Evolutionary conservation across 208 protist genomes (phyloP).

Genomic region (Borovskyia barvae): DNA sequence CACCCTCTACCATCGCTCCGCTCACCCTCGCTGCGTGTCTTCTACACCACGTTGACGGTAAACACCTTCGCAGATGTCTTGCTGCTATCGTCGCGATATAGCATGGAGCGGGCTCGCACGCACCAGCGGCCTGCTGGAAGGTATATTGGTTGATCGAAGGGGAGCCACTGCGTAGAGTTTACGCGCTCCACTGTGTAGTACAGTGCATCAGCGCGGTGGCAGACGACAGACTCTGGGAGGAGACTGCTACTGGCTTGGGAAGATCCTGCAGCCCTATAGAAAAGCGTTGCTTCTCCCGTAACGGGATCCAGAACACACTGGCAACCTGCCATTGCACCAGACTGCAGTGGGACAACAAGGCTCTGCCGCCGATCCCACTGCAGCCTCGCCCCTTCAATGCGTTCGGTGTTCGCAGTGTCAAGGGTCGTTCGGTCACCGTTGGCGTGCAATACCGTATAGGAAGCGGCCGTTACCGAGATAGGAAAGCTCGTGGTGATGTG

Average conservation of each 20-base stretch:
- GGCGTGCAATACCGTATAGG: slow-evolving; percentile 28
- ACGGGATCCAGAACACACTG: slow-evolving; percentile 21
- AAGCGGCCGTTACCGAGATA: slow-evolving; percentile 40
- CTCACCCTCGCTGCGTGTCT: no score
- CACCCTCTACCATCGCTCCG: no score
- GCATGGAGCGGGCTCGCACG: slow-evolving; percentile 50
- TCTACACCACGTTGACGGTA: slow-evolving; percentile 49
- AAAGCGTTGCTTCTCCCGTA: slow-evolving; percentile 8
- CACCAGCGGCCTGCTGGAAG: slow-evolving; percentile 81
- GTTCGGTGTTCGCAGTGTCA: slow-evolving; percentile 12
- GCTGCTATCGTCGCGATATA: slow-evolving; percentile 27
- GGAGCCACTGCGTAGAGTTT: slow-evolving; percentile 54
- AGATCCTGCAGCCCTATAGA: neutral
- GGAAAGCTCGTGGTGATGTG: slow-evolving; percentile 55
- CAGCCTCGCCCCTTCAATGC: slow-evolving; percentile 37
- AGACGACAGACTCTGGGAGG: slow-evolving; percentile 13
- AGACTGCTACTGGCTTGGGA: neutral
- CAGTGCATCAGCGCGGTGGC: slow-evolving; percentile 21
- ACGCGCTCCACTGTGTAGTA: slow-evolving; percentile 62
- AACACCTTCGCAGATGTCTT: slow-evolving; percentile 60
- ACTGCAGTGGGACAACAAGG: slow-evolving; percentile 13
- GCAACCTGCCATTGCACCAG: slow-evolving; percentile 1
- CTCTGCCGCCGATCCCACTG: slow-evolving; percentile 27
- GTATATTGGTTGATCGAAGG: slow-evolving; percentile 42
- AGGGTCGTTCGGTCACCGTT: slow-evolving; percentile 16